Evolutionary conservation across 345 rosid species (phyloP).

Genomic region (Arabis alpina): DNA sequence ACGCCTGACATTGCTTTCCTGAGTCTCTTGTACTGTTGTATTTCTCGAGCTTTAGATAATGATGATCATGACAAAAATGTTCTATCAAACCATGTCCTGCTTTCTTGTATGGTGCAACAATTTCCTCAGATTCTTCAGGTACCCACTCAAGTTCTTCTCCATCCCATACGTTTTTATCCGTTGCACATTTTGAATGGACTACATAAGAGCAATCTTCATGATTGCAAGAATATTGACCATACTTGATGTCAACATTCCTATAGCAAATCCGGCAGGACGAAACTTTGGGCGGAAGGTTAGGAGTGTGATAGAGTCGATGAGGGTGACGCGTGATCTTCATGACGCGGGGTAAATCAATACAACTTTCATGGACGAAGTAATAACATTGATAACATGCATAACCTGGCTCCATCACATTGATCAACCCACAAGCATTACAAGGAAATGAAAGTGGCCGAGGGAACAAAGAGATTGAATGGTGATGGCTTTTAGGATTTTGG

Average conservation of each 20-base stretch:
- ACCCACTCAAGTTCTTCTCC: no score
- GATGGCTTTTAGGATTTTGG: conserved; percentile 10
- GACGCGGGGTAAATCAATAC: conserved; percentile 11
- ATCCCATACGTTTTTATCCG: no score
- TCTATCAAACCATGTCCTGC: background rate
- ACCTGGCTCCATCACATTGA: background rate
- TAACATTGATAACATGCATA: conserved; percentile 1
- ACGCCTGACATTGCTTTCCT: background rate
- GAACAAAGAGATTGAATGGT: background rate
- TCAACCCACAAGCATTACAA: background rate
- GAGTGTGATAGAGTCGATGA: background rate
- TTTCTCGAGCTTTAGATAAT: no score
- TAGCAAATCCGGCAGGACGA: background rate
- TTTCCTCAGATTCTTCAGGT: background rate
- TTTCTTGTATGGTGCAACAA: background rate
- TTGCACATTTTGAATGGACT: no score
- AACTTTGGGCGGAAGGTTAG: background rate
- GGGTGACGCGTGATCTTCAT: conserved; percentile 11
- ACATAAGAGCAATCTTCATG: no score
- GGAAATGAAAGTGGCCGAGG: no score
- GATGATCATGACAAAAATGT: no score
- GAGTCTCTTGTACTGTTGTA: no score
- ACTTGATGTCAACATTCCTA: background rate
- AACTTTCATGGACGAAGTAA: conserved; percentile 1
- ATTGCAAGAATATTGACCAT: no score